These are phyloP conservation scores for Phoenix roebelenii DNA, from an alignment of 176 grass and related monocot species.

Conservation along the genomic window DNA sequence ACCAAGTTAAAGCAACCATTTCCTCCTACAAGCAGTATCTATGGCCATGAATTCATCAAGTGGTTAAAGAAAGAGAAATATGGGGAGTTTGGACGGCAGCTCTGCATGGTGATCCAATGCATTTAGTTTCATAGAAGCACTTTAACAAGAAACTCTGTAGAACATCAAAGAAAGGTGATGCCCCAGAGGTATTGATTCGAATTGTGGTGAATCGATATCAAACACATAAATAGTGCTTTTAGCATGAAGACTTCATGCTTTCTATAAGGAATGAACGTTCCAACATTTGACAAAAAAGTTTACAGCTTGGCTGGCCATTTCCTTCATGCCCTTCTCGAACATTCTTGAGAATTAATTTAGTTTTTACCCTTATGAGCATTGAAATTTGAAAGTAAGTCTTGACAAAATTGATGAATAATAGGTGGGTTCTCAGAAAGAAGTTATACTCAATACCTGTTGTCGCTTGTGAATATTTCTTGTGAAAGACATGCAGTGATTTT, in stretches of 20 bases:
- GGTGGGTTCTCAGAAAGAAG: too few relatives aligned
- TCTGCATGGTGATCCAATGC: not conserved
- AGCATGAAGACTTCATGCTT: not conserved
- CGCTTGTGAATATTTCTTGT: too few relatives aligned
- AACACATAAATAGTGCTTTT: not conserved
- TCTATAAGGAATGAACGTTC: not conserved
- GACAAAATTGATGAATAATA: too few relatives aligned
- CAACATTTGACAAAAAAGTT: not conserved
- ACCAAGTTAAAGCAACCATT: slow-evolving; percentile 17
- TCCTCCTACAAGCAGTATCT: slow-evolving; percentile 30
- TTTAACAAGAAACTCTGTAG: not conserved
- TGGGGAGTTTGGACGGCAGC: slow-evolving; percentile 10
- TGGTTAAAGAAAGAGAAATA: slow-evolving; percentile 24
- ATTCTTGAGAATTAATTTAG: too few relatives aligned
- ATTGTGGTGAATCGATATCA: not conserved
- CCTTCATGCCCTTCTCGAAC: too few relatives aligned
- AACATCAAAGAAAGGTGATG: not conserved
- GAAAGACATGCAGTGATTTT: too few relatives aligned
- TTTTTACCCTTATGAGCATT: too few relatives aligned
- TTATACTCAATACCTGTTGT: too few relatives aligned
- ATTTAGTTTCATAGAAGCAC: not conserved
- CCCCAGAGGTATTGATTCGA: not conserved
- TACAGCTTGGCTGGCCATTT: too few relatives aligned
- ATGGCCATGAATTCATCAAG: slow-evolving; percentile 27
- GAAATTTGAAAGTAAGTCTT: too few relatives aligned